These are phyloP conservation scores for Tuber umbilicatum DNA, from an alignment of 495 filamentous ascomycete species.

Conservation along the genomic window DNA sequence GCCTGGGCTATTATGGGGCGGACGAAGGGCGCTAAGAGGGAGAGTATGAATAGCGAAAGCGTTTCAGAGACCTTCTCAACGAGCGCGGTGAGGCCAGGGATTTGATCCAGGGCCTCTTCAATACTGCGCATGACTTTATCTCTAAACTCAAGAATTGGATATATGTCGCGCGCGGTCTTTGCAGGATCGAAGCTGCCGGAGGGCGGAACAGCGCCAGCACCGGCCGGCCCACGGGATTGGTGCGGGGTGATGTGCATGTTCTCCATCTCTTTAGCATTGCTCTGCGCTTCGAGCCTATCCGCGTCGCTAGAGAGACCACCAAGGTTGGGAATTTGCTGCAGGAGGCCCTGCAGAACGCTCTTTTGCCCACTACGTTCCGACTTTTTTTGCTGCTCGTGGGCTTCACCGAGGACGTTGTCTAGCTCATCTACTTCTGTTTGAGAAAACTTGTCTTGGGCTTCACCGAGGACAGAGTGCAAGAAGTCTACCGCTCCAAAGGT, in stretches of 20 bases:
- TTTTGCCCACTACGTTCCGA: constrained; percentile 47
- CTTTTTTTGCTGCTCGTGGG: constrained; percentile 49
- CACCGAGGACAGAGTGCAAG: constrained; percentile 90
- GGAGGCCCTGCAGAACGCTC: constrained; percentile 57
- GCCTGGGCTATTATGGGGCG: constrained; percentile 84
- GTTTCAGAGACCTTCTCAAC: constrained; percentile 89
- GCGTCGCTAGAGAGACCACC: constrained; percentile 72
- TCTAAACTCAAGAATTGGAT: constrained; percentile 87
- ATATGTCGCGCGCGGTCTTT: constrained; percentile 74
- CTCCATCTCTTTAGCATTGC: constrained; percentile 65
- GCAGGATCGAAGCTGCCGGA: constrained; percentile 63
- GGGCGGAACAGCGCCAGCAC: constrained; percentile 6
- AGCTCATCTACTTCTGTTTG: constrained; percentile 91
- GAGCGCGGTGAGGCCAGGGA: constrained; percentile 77
- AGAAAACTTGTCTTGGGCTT: constrained; percentile 91
- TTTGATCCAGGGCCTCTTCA: constrained; percentile 76
- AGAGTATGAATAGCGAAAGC: constrained; percentile 81
- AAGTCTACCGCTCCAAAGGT: constrained; percentile 92
- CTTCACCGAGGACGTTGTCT: constrained; percentile 63
- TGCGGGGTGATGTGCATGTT: constrained; percentile 46
- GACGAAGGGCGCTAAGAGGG: constrained; percentile 80
- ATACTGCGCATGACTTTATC: constrained; percentile 86
- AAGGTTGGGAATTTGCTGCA: constrained; percentile 72
- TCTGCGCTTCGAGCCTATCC: constrained; percentile 62
- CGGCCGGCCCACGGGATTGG: constrained; percentile 12